A percentile compares a stretch with the other conserved stretches of the same genome.
These are phyloP conservation scores for Nadsonia commutata DNA, from an alignment of 1,139 yeast species.

Conservation along the genomic window DNA sequence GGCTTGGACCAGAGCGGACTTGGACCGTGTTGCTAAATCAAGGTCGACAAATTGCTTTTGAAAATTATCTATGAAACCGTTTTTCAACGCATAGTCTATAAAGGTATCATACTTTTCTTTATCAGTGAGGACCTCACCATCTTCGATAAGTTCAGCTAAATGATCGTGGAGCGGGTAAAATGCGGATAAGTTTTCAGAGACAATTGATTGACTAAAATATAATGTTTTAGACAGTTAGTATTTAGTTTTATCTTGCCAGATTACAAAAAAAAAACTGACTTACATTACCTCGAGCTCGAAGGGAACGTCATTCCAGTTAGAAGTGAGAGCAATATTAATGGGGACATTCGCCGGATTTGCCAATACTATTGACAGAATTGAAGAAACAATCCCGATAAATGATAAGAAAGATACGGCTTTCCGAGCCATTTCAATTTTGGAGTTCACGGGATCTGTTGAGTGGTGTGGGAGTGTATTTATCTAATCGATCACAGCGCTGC, in stretches of 20 bases:
- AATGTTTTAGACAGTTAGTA: neutral
- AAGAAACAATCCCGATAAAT: neutral
- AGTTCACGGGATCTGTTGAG: no score
- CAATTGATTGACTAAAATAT: conserved; percentile 33
- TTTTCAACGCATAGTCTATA: conserved; percentile 20
- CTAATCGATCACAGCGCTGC: no score
- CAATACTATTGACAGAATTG: neutral
- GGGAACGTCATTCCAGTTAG: conserved; percentile 25
- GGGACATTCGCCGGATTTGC: conserved; percentile 1
- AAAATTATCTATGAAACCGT: conserved; percentile 12
- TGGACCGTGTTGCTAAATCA: conserved; percentile 36
- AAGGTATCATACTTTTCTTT: conserved; percentile 27
- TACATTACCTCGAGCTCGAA: conserved; percentile 34
- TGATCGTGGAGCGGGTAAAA: conserved; percentile 34
- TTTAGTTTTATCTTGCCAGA: neutral
- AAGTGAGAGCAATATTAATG: conserved; percentile 15
- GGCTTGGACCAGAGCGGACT: conserved; percentile 49
- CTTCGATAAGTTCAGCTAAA: conserved; percentile 19
- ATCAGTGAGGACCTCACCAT: conserved; percentile 22
- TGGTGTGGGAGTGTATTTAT: no score
- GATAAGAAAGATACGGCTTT: neutral
- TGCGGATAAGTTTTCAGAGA: conserved; percentile 34
- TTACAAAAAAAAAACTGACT: conserved; percentile 10
- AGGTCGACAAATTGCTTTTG: conserved; percentile 31
- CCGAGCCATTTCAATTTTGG: no score